Evolutionary conservation across 1,284 basidiomycete species (phyloP), one percentile per base, ranked within the genome.

Genomic region (Leccinum fallax): DNA sequence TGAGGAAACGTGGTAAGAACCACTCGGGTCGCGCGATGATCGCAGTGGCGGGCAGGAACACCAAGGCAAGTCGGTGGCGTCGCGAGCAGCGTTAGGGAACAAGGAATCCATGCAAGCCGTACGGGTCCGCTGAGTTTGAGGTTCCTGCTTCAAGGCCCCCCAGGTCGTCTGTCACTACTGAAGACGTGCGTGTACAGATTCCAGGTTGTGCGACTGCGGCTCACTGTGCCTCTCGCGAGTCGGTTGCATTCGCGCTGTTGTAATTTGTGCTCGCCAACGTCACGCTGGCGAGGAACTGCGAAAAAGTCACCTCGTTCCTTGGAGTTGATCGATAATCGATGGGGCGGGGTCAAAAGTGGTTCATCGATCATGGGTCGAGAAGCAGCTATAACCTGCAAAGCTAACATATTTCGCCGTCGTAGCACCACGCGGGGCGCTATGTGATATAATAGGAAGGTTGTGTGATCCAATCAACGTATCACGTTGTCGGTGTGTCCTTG

Each of bases 391-490:
- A 58, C 60, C 55, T 53, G 51, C 62, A 62, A 30, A 1, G 51
- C 26, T 15, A 2, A n/a, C 6, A 30, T 1, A 6, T 30, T 9
- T 19, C 16, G 28, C 51, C 28, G 28, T 30, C 26, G 1, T 52
- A 52, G 16, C 16, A 11, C 51, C 51, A 10, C 9, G 10, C 40
- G 15, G 26, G 26, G 48, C 4, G 7, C 28, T 52, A 10, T n/a
- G 9, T 8, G 52, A 53, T 21, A 15, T 53, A 32, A 10, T 56
- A 58, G 62, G 62, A 65, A 65, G 52, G 65, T 62, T 11, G 30
- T 59, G 59, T 70, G 40, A 65, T 64, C 64, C 57, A 55, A 46
- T 21, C 43, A 21, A 4, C n/a, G 49, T 49, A 3, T 53, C 30
- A 53, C 30, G 30, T 8, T 4, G 19, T 32, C 16, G 9, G 30